These are phyloP conservation scores for Geotrichum fermentans DNA, from an alignment of 1,139 yeast species.

Conservation along the genomic window DNA sequence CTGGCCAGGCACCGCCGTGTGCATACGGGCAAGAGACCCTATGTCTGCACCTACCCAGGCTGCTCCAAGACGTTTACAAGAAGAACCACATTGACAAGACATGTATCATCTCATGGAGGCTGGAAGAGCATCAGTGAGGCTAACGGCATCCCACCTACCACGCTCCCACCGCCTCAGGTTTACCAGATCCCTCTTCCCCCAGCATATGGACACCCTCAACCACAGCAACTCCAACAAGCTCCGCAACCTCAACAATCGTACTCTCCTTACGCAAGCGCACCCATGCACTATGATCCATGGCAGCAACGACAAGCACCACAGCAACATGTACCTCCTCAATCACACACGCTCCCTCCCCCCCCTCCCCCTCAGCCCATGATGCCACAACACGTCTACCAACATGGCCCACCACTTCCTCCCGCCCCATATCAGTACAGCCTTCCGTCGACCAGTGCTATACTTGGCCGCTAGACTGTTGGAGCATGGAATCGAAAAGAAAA, in stretches of 20 bases:
- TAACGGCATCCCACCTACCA: background rate
- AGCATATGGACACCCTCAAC: constrained; percentile 1
- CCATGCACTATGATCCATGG: constrained; percentile 4
- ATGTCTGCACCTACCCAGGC: constrained; percentile 62
- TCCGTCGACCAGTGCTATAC: constrained; percentile 15
- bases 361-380: constrained; percentile 12
- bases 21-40: constrained; percentile 55
- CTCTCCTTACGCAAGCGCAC: background rate
- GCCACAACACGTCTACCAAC: constrained; percentile 1
- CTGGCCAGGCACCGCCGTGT: constrained; percentile 41
- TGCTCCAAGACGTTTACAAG: constrained; percentile 64
- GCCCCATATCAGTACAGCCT: constrained; percentile 12
- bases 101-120: constrained; percentile 52
- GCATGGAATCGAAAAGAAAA: background rate
- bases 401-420: constrained; percentile 2
- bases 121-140: constrained; percentile 13
- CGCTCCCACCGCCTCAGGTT: constrained; percentile 5
- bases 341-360: constrained; percentile 2
- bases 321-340: constrained; percentile 9
- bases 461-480: constrained; percentile 16
- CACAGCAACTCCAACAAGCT: background rate
- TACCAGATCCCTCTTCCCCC: constrained; percentile 8
- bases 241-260: background rate
- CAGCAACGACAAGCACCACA: constrained; percentile 14
- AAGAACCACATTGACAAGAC: constrained; percentile 66